Evolutionary conservation across 768 basidiomycete genomes (phyloP).

Genomic region (Kwoniella sp.): DNA sequence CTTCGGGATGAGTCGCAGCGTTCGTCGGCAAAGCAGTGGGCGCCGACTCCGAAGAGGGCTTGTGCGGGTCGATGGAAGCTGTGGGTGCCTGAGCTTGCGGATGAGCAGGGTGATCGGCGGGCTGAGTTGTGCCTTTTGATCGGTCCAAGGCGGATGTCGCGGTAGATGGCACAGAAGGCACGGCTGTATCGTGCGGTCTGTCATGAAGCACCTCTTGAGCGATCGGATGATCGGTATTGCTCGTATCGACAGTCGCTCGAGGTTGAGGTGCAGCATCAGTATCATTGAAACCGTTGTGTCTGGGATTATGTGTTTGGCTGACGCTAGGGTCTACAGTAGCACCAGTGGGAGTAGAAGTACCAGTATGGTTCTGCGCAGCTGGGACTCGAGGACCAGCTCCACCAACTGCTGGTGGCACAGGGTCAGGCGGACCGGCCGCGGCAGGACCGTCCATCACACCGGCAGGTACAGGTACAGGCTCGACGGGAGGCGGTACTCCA

Average conservation of each 20-base stretch:
- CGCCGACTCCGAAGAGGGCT: slow-evolving; percentile 38
- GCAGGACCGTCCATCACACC: not conserved
- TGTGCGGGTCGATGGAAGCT: slow-evolving; percentile 43
- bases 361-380: not conserved
- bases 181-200: slow-evolving; percentile 15
- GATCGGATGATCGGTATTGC: slow-evolving; percentile 15
- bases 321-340: not conserved
- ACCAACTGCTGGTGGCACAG: not conserved
- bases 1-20: slow-evolving; percentile 46
- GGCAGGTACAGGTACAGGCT: not conserved
- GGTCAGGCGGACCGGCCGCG: no score
- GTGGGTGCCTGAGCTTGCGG: slow-evolving; percentile 34
- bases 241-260: slow-evolving; percentile 9
- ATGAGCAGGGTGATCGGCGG: slow-evolving; percentile 22
- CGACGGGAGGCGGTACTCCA: not conserved
- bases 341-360: not conserved
- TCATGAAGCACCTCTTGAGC: slow-evolving; percentile 15
- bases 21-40: slow-evolving; percentile 55
- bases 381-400: not conserved
- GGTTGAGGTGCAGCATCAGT: no score
- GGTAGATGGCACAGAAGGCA: slow-evolving; percentile 20
- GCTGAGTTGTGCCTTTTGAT: slow-evolving; percentile 13
- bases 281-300: not conserved
- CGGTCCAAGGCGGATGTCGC: slow-evolving; percentile 7
- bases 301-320: not conserved